Conservation (phyloP, 2,329 filamentous ascomycete genomes). For the Canariomyces notabilis region DNA sequence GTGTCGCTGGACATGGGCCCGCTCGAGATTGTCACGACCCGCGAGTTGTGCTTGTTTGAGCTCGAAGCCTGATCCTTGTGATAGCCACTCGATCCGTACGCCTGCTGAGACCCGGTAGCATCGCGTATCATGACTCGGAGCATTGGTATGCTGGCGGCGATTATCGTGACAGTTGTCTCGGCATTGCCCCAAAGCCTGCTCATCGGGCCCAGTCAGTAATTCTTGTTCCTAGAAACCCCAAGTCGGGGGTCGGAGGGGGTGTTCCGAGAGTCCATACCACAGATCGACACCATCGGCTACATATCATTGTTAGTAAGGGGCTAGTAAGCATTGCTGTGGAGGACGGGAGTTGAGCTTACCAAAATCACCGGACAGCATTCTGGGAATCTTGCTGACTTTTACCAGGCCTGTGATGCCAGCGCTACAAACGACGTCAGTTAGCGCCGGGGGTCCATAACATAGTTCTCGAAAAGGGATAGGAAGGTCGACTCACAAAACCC, state of each 20-base stretch:
- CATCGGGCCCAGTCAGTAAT: background rate
- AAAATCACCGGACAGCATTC: constrained; percentile 18
- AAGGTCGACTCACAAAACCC: constrained; percentile 23
- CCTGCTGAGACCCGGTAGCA: background rate
- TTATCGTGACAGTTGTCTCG: constrained; percentile 19
- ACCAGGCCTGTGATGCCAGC: constrained; percentile 15
- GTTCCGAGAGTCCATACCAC: constrained; percentile 1
- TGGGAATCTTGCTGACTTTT: constrained; percentile 14
- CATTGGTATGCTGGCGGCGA: constrained; percentile 21
- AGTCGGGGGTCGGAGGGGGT: background rate
- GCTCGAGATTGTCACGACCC: constrained; percentile 10
- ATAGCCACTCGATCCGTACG: background rate
- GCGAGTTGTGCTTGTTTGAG: background rate
- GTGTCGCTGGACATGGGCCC: constrained; percentile 1
- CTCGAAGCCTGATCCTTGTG: background rate
- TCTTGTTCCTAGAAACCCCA: background rate
- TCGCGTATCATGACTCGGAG: constrained; percentile 11
- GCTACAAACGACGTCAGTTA: background rate
- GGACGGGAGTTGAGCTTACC: constrained; percentile 3
- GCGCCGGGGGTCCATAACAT: no score
- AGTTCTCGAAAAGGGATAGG: background rate
- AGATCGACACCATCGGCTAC: constrained; percentile 3
- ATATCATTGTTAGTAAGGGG: background rate
- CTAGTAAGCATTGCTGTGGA: background rate
- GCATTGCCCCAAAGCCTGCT: constrained; percentile 18